These are phyloP conservation scores for Colletotrichum sp. DNA, from an alignment of 2,329 filamentous ascomycete species.

Conservation along the genomic window DNA sequence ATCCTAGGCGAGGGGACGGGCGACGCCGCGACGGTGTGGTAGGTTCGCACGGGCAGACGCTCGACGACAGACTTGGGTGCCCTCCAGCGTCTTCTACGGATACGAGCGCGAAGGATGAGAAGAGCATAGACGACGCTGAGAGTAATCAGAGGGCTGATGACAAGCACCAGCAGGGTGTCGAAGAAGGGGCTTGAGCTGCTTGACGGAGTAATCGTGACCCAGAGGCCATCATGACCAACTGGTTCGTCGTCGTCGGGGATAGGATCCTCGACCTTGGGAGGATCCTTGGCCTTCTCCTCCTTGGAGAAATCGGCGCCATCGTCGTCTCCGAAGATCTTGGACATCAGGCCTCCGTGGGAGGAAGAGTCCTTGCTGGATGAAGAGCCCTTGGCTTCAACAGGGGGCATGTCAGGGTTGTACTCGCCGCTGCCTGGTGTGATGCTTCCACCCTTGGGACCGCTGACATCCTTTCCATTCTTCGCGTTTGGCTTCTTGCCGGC, in stretches of 20 bases:
- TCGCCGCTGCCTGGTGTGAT: constrained; percentile 77
- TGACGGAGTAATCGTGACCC: constrained; percentile 95
- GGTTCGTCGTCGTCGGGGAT: constrained; percentile 27
- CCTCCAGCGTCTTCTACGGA: constrained; percentile 88
- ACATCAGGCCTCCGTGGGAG: constrained; percentile 42
- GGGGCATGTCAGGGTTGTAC: constrained; percentile 48
- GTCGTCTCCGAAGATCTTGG: constrained; percentile 56
- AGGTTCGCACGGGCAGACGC: constrained; percentile 91
- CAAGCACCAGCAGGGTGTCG: constrained; percentile 94
- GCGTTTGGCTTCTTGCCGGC: constrained; percentile 20
- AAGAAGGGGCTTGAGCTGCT: constrained; percentile 92
- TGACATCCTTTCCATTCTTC: constrained; percentile 26
- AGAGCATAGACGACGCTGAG: constrained; percentile 92
- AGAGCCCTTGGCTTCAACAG: constrained; percentile 38
- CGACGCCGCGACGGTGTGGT: constrained; percentile 79
- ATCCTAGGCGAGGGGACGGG: constrained; percentile 62
- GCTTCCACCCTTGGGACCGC: constrained; percentile 65
- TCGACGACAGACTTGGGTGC: constrained; percentile 98
- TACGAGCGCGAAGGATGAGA: constrained; percentile 84
- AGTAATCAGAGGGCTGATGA: constrained; percentile 91
- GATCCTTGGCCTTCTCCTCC: constrained; percentile 24
- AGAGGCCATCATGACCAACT: constrained; percentile 76
- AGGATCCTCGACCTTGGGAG: constrained; percentile 25
- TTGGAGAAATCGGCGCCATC: constrained; percentile 36
- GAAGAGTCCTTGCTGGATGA: background rate